Base-by-base conservation (phyloP, 352 stramenopile species). In the Phytophthora aleatoria region DNA sequence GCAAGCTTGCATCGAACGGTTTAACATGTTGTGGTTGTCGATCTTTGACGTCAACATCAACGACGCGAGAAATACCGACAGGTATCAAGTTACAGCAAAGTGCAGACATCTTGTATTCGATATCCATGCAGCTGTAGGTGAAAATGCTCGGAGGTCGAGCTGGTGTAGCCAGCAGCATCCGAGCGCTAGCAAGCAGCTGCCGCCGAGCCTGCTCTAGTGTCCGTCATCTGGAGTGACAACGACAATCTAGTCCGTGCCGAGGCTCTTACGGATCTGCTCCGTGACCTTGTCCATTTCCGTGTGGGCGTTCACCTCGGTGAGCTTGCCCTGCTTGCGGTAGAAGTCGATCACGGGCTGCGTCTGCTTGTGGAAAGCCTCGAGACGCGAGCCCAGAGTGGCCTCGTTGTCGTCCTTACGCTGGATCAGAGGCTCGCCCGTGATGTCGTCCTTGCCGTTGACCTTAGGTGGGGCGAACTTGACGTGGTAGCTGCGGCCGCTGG, bases 321-420 rank as follows among this genome's bases (percentile, higher is more conserved):
- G 74, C 77, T 95, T 95, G 69, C 85, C 87, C 74, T 95, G 79
- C 65, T 85, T 72, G 69, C 82, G 82, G 79, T 95, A 95, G 51
- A 91, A 95, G 67, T 93, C 85, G 61, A 99, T 94, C 54, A 99
- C 97, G 5, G 97, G 96, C 65, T 98, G 84, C 47, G 97, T 99
- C 83, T 99, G 95, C 71, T 96, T 91, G 87, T 99, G 96, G 79
- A 99, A 99, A 42, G 91, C 84, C 44, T 90, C 55, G 55, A 99
- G 89, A 75, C 97, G 88, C 65, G 92, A 96, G 42, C 86, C 78
- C 30, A 99, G 76, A 48, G 94, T 98, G 38, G 82, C 79, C 24
- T 97, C 91, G 57, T 97, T 99, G 83, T 99, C 97, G 83, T 99
- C 97, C 69, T 97, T 97, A 71, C 97, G 89, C 80, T 99, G 96